Evolutionary conservation across 768 basidiomycete species (phyloP).

Genomic region (Mycena olivaceomarginata): DNA sequence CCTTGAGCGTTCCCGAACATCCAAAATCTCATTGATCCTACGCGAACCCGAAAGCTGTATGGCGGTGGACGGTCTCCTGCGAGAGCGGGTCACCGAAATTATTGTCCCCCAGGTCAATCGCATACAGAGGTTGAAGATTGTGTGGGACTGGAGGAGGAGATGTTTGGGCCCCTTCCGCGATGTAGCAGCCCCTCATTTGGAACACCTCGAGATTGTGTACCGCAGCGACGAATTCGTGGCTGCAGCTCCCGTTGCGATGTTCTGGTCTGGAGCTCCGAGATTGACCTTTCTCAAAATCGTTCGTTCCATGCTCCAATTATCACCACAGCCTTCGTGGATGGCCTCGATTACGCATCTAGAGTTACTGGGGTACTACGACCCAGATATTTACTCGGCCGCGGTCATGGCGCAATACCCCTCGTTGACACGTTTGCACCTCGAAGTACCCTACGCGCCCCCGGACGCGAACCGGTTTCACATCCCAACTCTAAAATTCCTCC

Average conservation of each 20-base stretch:
- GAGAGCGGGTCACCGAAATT: not conserved
- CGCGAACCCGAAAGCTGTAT: not conserved
- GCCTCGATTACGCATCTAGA: not conserved
- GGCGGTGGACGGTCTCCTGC: not conserved
- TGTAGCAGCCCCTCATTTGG: too few relatives aligned
- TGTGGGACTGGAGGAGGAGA: too few relatives aligned
- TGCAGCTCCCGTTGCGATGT: not conserved
- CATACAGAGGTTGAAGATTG: not conserved
- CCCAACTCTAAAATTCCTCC: conserved; percentile 9
- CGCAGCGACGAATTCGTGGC: not conserved
- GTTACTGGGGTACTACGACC: not conserved
- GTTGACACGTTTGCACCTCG: not conserved
- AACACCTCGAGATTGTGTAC: not conserved
- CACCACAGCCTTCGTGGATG: not conserved
- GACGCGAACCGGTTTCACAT: not conserved
- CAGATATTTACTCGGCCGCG: not conserved
- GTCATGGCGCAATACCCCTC: not conserved
- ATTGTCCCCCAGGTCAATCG: not conserved
- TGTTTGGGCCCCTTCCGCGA: too few relatives aligned
- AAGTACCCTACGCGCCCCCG: not conserved
- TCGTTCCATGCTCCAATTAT: not conserved
- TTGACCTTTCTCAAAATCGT: not conserved
- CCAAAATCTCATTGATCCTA: not conserved
- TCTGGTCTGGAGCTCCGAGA: not conserved
- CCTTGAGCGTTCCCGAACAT: not conserved